These are phyloP conservation scores for Eucommia ulmoides DNA, from an alignment of 257 asterid species.

Conservation along the genomic window DNA sequence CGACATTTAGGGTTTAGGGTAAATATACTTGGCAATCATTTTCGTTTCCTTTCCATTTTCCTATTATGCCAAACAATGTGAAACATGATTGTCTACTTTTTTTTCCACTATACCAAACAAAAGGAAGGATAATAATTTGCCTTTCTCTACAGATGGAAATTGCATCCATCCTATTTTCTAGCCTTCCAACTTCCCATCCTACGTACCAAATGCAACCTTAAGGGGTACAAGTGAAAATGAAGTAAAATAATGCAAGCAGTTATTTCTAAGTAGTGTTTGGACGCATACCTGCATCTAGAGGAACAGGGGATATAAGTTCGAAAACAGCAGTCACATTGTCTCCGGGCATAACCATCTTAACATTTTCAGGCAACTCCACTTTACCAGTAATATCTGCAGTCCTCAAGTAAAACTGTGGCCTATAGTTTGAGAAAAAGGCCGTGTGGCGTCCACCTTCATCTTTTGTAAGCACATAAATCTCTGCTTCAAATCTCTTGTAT, in stretches of 20 bases:
- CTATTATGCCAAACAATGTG: too few relatives aligned
- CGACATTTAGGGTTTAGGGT: too few relatives aligned
- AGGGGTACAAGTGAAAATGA: too few relatives aligned
- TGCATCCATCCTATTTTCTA: too few relatives aligned
- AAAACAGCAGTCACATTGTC: slow-evolving; percentile 95
- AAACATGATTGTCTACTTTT: too few relatives aligned
- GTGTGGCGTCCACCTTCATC: slow-evolving; percentile 99
- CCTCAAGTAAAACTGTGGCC: slow-evolving; percentile 95
- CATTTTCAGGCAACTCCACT: slow-evolving; percentile 91
- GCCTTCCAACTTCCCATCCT: too few relatives aligned
- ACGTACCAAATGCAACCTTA: too few relatives aligned
- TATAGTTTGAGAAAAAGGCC: slow-evolving; percentile 89
- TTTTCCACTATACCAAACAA: too few relatives aligned
- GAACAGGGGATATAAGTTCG: slow-evolving; percentile 80
- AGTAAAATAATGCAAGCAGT: background rate
- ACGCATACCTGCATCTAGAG: slow-evolving; percentile 77
- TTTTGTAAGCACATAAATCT: slow-evolving; percentile 92
- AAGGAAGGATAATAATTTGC: too few relatives aligned
- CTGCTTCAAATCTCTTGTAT: slow-evolving; percentile 90
- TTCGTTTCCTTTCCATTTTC: too few relatives aligned
- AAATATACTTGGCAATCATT: too few relatives aligned
- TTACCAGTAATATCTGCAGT: slow-evolving; percentile 98
- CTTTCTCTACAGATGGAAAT: too few relatives aligned
- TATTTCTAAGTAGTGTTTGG: background rate
- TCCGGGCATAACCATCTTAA: slow-evolving; percentile 99